Percentiles rank a stretch among this genome's conserved stretches.
Evolutionary conservation across 768 basidiomycete genomes (phyloP).

Genomic region (Termitomyces eurrhizus): DNA sequence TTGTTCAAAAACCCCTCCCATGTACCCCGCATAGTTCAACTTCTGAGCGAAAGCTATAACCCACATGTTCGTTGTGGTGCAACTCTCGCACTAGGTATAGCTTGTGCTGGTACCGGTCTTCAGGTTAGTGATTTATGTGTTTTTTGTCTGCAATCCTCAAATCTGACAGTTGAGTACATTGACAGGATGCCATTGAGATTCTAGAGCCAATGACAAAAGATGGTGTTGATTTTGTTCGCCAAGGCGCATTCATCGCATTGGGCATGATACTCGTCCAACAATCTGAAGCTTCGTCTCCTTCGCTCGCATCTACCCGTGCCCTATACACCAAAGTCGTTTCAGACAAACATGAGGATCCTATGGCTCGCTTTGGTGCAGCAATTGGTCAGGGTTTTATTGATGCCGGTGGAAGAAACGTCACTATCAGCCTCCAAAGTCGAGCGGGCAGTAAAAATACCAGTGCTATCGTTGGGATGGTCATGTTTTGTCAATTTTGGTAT

Average conservation of each 20-base stretch:
- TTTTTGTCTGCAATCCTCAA: not conserved
- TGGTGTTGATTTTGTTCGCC: constrained; percentile 96
- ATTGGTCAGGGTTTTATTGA: constrained; percentile 97
- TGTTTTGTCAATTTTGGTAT: constrained; percentile 99
- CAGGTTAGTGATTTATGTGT: constrained; percentile 47
- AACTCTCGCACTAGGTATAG: constrained; percentile 93
- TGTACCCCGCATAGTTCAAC: constrained; percentile 94
- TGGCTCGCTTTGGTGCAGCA: constrained; percentile 97
- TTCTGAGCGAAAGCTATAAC: constrained; percentile 97
- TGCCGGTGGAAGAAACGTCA: constrained; percentile 94
- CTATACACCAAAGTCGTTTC: constrained; percentile 85
- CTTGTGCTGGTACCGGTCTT: constrained; percentile 95
- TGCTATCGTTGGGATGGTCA: constrained; percentile 95
- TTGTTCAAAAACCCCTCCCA: constrained; percentile 96
- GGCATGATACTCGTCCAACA: constrained; percentile 98
- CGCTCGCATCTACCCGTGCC: constrained; percentile 74
- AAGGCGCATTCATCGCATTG: constrained; percentile 93
- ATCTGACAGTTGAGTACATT: not conserved
- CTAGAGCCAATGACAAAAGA: constrained; percentile 98
- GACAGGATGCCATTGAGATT: constrained; percentile 91
- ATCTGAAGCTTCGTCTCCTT: constrained; percentile 85
- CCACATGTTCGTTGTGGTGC: constrained; percentile 98
- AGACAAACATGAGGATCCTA: constrained; percentile 98
- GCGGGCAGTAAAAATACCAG: constrained; percentile 91
- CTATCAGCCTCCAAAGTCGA: constrained; percentile 89